Evolutionary conservation across 495 filamentous ascomycete species (phyloP).

Genomic region (Pseudevernia furfuracea): DNA sequence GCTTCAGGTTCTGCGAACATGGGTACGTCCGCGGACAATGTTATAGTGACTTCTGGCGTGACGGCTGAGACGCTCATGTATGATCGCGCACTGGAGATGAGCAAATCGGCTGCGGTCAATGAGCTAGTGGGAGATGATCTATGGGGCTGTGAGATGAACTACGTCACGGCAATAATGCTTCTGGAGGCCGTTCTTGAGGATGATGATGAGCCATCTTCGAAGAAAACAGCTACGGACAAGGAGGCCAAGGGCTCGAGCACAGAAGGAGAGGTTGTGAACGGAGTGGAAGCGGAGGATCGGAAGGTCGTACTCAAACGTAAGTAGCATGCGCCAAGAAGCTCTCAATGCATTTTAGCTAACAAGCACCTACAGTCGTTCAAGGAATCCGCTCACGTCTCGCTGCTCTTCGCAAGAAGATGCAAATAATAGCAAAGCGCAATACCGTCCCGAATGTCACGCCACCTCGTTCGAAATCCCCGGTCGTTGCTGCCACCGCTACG

Average conservation of each 20-base stretch:
- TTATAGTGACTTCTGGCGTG: constrained; percentile 63
- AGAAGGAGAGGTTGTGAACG: constrained; percentile 44
- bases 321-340: constrained; percentile 23
- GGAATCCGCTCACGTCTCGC: constrained; percentile 50
- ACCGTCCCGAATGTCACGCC: constrained; percentile 19
- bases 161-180: constrained; percentile 85
- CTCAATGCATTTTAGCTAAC: constrained; percentile 28
- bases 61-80: constrained; percentile 98
- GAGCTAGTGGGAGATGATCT: constrained; percentile 91
- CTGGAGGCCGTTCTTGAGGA: constrained; percentile 87
- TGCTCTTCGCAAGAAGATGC: constrained; percentile 51
- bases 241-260: constrained; percentile 37
- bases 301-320: constrained; percentile 64
- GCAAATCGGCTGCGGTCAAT: constrained; percentile 83
- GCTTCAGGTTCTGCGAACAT: constrained; percentile 42
- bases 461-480: constrained; percentile 22
- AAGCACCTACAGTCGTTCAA: constrained; percentile 42
- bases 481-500: constrained; percentile 17
- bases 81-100: constrained; percentile 95
- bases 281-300: constrained; percentile 65
- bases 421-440: constrained; percentile 44
- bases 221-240: constrained; percentile 32
- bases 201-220: constrained; percentile 54
- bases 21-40: constrained; percentile 52
- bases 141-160: constrained; percentile 81